Base-by-base conservation (phyloP, 305 asterid species). In the Solanum hybrid region DNA sequence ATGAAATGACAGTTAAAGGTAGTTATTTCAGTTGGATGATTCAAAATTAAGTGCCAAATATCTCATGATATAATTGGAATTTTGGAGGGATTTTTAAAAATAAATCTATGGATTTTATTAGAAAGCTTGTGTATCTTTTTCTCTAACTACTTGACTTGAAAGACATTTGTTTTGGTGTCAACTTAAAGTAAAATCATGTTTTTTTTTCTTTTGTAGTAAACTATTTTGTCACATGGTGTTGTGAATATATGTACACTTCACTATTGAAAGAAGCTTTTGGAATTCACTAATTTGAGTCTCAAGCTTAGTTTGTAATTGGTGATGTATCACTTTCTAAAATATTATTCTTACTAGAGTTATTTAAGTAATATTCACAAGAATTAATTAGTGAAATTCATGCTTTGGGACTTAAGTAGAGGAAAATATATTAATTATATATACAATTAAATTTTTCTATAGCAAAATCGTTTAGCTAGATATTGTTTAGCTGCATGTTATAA, bases 151-250 rank as follows among this genome's bases (percentile, higher is more conserved):
- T 95, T 95, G 91, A 93, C 97, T 91, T 93, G 91, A 5, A 95
- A 94, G 98, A 92, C 84, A 95, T 90, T 35, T 32, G 73, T 73
- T 32, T 85, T 90, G 91, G 91, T 95, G 91, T 92, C 93, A 91
- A 91, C 95, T 95, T 94, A 75, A 95, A 94, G 97, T 95, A 94
- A 87, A 93, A 92, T 93, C 94, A 88, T 72, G 84, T 87, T 5
- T 87, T 13, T 29, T 56, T 56, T 56, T 56, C 69, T 17, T 81
- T 84, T 84, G 40, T 51, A 51, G 75, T 31, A 51, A 72, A 6
- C 27, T 15, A 24, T 66, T 87, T 45, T 22, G 9, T 26, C 38
- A 75, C 89, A 71, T 38, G 77, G 3, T 86, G 36, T 35, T 86
- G 88, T 86, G 26, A 35, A 69, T 36, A 14, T 24, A 40, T 40